Conservation (phyloP, 768 basidiomycete species). For the Sarcodon sp. region DNA sequence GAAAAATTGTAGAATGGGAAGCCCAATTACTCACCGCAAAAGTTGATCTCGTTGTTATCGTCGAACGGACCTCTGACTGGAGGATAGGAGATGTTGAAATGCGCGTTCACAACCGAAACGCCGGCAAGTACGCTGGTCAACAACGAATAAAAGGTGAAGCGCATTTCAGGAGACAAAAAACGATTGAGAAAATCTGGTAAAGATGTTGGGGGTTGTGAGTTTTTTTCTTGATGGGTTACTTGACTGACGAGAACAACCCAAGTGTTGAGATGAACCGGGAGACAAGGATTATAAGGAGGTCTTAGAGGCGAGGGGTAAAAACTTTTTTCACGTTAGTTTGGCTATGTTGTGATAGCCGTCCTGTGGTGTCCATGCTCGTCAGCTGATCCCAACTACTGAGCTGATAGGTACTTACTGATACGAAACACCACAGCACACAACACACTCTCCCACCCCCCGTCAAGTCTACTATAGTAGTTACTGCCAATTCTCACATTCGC, state of each 20-base stretch:
- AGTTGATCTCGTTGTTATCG: slow-evolving; percentile 39
- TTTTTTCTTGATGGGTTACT: too few relatives aligned
- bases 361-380: too few relatives aligned
- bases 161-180: slow-evolving; percentile 16
- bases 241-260: too few relatives aligned
- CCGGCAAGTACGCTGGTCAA: slow-evolving; percentile 19
- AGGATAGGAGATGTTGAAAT: slow-evolving; percentile 76
- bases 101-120: slow-evolving; percentile 39
- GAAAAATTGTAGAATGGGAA: neutral
- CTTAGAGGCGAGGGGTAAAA: slow-evolving; percentile 7
- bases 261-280: too few relatives aligned
- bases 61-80: slow-evolving; percentile 58
- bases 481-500: too few relatives aligned
- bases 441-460: too few relatives aligned
- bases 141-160: slow-evolving; percentile 19
- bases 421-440: too few relatives aligned
- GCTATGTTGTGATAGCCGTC: slow-evolving; percentile 3
- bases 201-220: neutral
- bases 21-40: slow-evolving; percentile 46
- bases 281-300: too few relatives aligned
- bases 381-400: too few relatives aligned
- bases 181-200: neutral
- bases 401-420: too few relatives aligned
- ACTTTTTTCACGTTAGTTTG: slow-evolving; percentile 16
- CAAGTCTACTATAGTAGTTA: too few relatives aligned